Evolutionary conservation across 495 filamentous ascomycete genomes (phyloP).

Genomic region (Hypoxylon rickii): DNA sequence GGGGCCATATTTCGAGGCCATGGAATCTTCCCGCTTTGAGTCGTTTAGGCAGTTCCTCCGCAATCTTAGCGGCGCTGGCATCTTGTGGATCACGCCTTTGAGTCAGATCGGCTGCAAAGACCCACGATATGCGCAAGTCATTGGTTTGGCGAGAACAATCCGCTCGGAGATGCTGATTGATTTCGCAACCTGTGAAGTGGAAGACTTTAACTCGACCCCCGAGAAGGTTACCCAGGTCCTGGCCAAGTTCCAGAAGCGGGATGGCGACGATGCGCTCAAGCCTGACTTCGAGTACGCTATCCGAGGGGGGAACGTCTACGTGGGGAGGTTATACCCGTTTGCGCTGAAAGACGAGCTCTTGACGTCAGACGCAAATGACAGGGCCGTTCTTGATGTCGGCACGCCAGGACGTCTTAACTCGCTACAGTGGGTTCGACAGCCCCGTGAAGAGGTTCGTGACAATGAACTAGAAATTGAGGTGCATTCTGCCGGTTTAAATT

Average conservation of each 20-base stretch:
- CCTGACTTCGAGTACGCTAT: slow-evolving; percentile 46
- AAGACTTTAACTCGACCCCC: slow-evolving; percentile 24
- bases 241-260: slow-evolving; percentile 29
- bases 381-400: slow-evolving; percentile 15
- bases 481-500: slow-evolving; percentile 49
- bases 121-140: slow-evolving; percentile 42
- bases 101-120: slow-evolving; percentile 43
- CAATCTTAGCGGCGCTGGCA: slow-evolving; percentile 3
- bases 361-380: slow-evolving; percentile 3
- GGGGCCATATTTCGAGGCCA: slow-evolving; percentile 33
- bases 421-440: slow-evolving; percentile 16
- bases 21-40: slow-evolving; percentile 7
- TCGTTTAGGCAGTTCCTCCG: slow-evolving; percentile 13
- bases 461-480: slow-evolving; percentile 46
- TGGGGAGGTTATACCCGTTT: slow-evolving; percentile 39
- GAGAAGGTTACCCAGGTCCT: slow-evolving; percentile 15
- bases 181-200: slow-evolving; percentile 49
- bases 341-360: slow-evolving; percentile 26
- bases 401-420: slow-evolving; percentile 23
- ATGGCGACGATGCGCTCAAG: slow-evolving; percentile 7
- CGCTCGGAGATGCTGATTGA: slow-evolving; percentile 45
- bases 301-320: slow-evolving; percentile 30
- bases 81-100: slow-evolving; percentile 50
- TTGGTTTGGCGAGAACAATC: slow-evolving; percentile 49
- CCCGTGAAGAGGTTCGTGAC: slow-evolving; percentile 13